Base-by-base conservation (phyloP, 176 grass and related monocot species). In the Musa itinerans region DNA sequence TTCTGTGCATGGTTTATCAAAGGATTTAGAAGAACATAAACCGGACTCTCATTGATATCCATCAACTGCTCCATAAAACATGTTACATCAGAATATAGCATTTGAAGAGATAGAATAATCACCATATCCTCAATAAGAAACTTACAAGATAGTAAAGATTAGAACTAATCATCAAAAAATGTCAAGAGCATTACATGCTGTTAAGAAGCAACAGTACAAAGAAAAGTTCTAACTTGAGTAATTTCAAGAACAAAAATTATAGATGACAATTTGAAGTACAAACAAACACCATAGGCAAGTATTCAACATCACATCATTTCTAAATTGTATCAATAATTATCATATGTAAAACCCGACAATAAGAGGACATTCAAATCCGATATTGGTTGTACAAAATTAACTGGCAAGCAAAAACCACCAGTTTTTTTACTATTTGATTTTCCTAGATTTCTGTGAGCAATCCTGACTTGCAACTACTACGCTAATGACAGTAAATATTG, bases 1-100 rank as follows among this genome's bases (percentile, higher is more conserved):
- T 95, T 99, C 71, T 99, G 91, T 66, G 96, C 88, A 81, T 86
- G 91, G 76, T 91, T 91, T 79, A 99, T 95, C 78, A 85, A 80
- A 86, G 96, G 96, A 85, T 99, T 99, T 72, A 99, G 81, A 72
- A 99, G 82, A 78, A 99, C 88, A 89, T 92, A 99, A 74, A 99
- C 87, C 55, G 96, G 96, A 75, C 85, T 92, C 79, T 99, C 96
- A 21, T 99, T 99, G 72, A 99, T 78, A 67, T 99, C 96, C 96
- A 99, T 99, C 76, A 99, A 75, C 96, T 99, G 81, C 68, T 71
- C 83, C 71, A 80, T 79, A 58, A 16, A 78, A 76, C 49, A 6
- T 19, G 13, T 80, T 16, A 11, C 29, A 49, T 73, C 21, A 82
- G 76, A 67, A 69, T 4, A 73, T 75, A 9, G 68, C 83, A 73